Evolutionary conservation across 805 yeast species (phyloP).

Genomic region (Yamadazyma kitorensis): DNA sequence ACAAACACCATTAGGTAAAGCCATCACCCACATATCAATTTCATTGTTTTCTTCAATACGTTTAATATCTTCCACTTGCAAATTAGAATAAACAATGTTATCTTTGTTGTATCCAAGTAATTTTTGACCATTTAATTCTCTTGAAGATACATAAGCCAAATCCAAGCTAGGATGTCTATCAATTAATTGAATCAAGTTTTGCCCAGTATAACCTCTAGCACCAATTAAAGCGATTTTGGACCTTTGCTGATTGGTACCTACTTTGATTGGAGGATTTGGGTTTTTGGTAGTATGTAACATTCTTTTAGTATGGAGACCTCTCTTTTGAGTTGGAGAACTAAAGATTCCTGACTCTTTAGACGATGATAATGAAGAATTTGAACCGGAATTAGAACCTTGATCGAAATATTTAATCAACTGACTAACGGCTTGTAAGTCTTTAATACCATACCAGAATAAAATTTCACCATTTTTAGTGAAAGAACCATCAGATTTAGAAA

Average conservation of each 20-base stretch:
- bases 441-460: slow-evolving; percentile 92
- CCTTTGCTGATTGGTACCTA: slow-evolving; percentile 58
- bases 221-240: slow-evolving; percentile 92
- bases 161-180: slow-evolving; percentile 87
- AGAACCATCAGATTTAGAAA: slow-evolving; percentile 91
- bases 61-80: slow-evolving; percentile 83
- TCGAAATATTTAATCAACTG: slow-evolving; percentile 56
- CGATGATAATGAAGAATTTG: slow-evolving; percentile 35
- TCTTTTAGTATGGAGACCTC: slow-evolving; percentile 51
- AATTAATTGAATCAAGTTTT: slow-evolving; percentile 82
- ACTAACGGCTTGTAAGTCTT: slow-evolving; percentile 54
- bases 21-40: slow-evolving; percentile 99
- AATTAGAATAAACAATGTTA: slow-evolving; percentile 76
- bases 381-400: slow-evolving; percentile 19
- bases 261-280: slow-evolving; percentile 70
- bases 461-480: slow-evolving; percentile 85
- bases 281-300: slow-evolving; percentile 28
- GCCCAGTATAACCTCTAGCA: slow-evolving; percentile 98
- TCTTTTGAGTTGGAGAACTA: slow-evolving; percentile 44
- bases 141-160: slow-evolving; percentile 89
- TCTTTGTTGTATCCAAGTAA: slow-evolving; percentile 84
- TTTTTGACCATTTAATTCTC: slow-evolving; percentile 87
- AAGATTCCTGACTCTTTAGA: slow-evolving; percentile 47
- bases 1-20: slow-evolving; percentile 96
- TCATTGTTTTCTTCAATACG: slow-evolving; percentile 69